phyloP scores from a whole-genome alignment of 2,329 filamentous ascomycete genomes.

The Helminthosporium solani region DNA sequence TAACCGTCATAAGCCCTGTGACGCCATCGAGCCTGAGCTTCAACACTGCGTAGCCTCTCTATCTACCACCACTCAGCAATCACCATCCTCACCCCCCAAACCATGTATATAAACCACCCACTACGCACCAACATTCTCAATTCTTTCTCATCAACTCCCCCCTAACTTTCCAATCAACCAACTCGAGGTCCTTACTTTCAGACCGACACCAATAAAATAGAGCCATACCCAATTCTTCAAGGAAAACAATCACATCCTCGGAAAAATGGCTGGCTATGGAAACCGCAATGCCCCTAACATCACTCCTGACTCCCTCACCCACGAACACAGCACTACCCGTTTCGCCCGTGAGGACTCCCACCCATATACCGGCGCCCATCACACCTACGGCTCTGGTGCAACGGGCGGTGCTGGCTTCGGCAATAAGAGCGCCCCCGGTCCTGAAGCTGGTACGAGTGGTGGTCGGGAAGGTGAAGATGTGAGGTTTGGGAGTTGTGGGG shows the following conservation, averaged over 20 bases:
- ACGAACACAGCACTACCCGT: slow-evolving; percentile 29
- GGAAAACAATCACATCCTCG: neutral
- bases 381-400: slow-evolving; percentile 33
- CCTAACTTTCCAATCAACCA: too few relatives aligned
- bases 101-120: too few relatives aligned
- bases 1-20: slow-evolving; percentile 20
- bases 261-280: slow-evolving; percentile 40
- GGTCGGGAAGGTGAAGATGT: slow-evolving; percentile 16
- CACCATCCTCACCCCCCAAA: neutral
- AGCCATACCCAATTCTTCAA: too few relatives aligned
- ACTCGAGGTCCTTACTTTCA: too few relatives aligned
- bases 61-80: neutral
- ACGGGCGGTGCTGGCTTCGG: slow-evolving; percentile 39
- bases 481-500: slow-evolving; percentile 21
- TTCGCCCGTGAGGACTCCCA: slow-evolving; percentile 28
- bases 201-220: too few relatives aligned
- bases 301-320: slow-evolving; percentile 16
- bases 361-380: slow-evolving; percentile 30
- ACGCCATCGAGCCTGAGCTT: slow-evolving; percentile 31
- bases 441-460: too few relatives aligned
- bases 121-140: too few relatives aligned
- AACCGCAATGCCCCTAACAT: slow-evolving; percentile 34
- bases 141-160: too few relatives aligned
- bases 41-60: neutral
- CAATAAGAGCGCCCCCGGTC: slow-evolving; percentile 34